Conservation (phyloP, 257 asterid genomes). For the Nicotiana tabacum region DNA sequence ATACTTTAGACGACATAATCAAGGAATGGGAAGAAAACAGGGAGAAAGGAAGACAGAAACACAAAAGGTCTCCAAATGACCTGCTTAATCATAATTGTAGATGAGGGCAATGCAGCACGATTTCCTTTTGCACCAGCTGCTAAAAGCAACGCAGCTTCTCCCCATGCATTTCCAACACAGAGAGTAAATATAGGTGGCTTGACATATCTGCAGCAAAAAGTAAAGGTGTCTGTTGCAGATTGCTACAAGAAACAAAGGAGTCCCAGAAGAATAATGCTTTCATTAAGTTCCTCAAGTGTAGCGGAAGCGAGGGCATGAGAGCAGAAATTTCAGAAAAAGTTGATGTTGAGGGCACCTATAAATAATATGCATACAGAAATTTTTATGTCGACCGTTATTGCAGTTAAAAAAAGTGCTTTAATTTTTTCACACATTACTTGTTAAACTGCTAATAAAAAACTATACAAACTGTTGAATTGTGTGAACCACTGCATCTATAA, state of each 20-base stretch:
- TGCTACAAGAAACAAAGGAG: background rate
- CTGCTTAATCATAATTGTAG: conserved; percentile 95
- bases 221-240: background rate
- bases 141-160: conserved; percentile 93
- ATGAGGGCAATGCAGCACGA: conserved; percentile 92
- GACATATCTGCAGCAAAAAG: conserved; percentile 49
- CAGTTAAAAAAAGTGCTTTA: background rate
- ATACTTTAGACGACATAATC: background rate
- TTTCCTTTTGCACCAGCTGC: conserved; percentile 98
- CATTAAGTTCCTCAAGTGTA: background rate
- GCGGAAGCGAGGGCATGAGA: background rate
- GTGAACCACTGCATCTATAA: background rate
- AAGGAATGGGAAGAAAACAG: background rate
- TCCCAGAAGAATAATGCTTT: background rate
- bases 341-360: background rate
- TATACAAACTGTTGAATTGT: background rate
- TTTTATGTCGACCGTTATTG: background rate
- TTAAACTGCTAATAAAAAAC: background rate
- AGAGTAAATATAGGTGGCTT: conserved; percentile 86
- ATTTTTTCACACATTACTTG: background rate
- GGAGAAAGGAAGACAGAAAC: background rate
- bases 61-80: conserved; percentile 22
- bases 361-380: background rate
- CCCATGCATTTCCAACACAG: conserved; percentile 99
- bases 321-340: background rate